Base-by-base conservation (phyloP, 805 yeast genomes). In the Zygoascus flipseniorum region DNA sequence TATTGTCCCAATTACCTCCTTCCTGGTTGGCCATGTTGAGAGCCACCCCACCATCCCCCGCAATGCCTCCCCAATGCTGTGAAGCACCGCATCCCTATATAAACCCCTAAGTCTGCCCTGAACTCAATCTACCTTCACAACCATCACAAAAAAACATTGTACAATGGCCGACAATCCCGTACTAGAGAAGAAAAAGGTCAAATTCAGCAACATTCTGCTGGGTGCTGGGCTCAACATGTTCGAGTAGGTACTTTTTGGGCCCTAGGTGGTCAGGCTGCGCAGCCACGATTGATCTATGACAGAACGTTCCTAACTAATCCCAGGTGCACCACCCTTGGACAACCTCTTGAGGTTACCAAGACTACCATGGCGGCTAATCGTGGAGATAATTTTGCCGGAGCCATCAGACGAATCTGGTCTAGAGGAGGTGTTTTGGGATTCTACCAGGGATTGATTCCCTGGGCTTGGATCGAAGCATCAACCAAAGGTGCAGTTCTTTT, bases 401-500 rank as follows among this genome's bases (percentile, higher is more conserved):
- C 96, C 28, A 76, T 83, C 51, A 77, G 77, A 54, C 76, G 81
- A 43, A 90, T 93, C 57, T 89, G 95, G 93, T 78, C 93, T 14
- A 82, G 99, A 65, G 99, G 99, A 60, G 99, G 99, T 51, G 63
- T 85, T 16, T 67, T 80, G 31, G 99, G 98, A 0, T 93, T 90
- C 73, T 93, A 90, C 72, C 99, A 93, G 71, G 99, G 99, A 32
- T 77, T 93, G 67, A 90, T 92, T 59, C 99, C 99, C 47, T 93
- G 99, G 99, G 99, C 98, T 6, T 90, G 98, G 97, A 86, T 93
- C 62, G 99, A 92, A 72, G 99, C 97, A 9, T 86, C 96, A n/a
- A 93, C 99, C 39, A 93, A 93, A 70, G 99, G 99, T 69, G 97
- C 98, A 5, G 96, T 90, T 8, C 76, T 93, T 53, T 76, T 93